Conservation (phyloP, 164 flowering plant species). For the Macadamia integrifolia region DNA sequence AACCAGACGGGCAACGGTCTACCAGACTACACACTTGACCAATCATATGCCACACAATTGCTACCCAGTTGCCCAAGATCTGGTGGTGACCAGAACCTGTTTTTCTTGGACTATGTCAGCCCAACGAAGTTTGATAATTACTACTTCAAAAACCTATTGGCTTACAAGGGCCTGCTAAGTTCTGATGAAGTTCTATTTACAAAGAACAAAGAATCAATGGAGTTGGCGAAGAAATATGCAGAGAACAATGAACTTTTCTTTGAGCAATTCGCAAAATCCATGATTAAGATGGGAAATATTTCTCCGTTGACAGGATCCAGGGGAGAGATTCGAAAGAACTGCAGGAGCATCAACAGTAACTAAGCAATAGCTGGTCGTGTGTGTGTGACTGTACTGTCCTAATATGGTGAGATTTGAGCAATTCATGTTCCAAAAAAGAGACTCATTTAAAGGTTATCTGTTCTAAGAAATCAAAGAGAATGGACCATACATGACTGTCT, state of each 20-base stretch:
- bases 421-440: too few species aligned
- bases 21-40: slow-evolving; percentile 62
- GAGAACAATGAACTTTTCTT: slow-evolving; percentile 54
- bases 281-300: too few species aligned
- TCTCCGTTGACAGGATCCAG: slow-evolving; percentile 15
- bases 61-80: slow-evolving; percentile 67
- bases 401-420: too few species aligned
- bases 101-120: slow-evolving; percentile 48
- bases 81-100: slow-evolving; percentile 23
- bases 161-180: slow-evolving; percentile 60
- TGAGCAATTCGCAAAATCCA: slow-evolving; percentile 31
- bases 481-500: too few species aligned
- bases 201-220: slow-evolving; percentile 37
- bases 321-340: slow-evolving; percentile 80
- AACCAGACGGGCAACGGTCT: slow-evolving; percentile 77
- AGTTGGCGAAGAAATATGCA: slow-evolving; percentile 70
- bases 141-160: slow-evolving; percentile 80
- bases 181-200: slow-evolving; percentile 81
- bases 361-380: too few species aligned
- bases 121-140: slow-evolving; percentile 23
- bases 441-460: too few species aligned
- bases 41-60: slow-evolving; percentile 54
- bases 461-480: too few species aligned
- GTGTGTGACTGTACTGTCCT: too few species aligned
- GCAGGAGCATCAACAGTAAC: slow-evolving; percentile 56